A percentile compares a stretch with the other conserved stretches of the same genome.
These are phyloP conservation scores for Warburgia ugandensis DNA, from an alignment of 164 flowering plant species.

Conservation along the genomic window DNA sequence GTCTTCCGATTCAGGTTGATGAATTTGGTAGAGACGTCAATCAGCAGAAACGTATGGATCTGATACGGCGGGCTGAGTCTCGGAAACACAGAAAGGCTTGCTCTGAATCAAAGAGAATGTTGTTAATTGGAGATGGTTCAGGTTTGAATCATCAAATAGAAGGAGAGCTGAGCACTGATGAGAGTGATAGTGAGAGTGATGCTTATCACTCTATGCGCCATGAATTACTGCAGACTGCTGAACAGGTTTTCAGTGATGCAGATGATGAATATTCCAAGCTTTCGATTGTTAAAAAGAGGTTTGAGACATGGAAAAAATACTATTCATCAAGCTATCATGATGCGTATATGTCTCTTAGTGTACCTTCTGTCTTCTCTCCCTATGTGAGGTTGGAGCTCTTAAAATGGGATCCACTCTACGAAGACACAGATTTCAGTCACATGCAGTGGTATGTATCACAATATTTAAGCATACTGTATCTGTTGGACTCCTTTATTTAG, in stretches of 20 bases:
- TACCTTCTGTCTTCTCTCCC: conserved; percentile 80
- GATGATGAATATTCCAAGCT: conserved; percentile 74
- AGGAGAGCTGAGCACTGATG: conserved; percentile 98
- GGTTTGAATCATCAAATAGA: conserved; percentile 40
- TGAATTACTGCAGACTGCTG: conserved; percentile 62
- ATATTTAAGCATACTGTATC: too few relatives aligned
- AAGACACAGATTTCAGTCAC: conserved; percentile 55
- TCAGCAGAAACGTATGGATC: conserved; percentile 74
- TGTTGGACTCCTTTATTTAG: too few relatives aligned
- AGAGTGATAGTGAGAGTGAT: conserved; percentile 76
- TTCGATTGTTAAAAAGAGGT: conserved; percentile 55
- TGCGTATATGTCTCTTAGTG: conserved; percentile 80
- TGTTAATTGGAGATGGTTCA: conserved; percentile 37
- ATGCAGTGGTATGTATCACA: conserved; percentile 71
- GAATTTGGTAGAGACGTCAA: conserved; percentile 90
- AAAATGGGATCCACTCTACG: conserved; percentile 92
- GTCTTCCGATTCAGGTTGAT: conserved; percentile 65
- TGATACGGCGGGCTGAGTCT: conserved; percentile 57
- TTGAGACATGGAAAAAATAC: conserved; percentile 70
- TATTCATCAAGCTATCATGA: conserved; percentile 65
- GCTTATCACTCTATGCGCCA: conserved; percentile 60
- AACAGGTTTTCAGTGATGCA: conserved; percentile 74
- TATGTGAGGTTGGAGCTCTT: conserved; percentile 92
- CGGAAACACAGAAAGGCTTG: conserved; percentile 48
- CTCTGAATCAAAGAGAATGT: conserved; percentile 49